Base-by-base conservation (phyloP, 306 rosid species). In the Albizia julibrissin region DNA sequence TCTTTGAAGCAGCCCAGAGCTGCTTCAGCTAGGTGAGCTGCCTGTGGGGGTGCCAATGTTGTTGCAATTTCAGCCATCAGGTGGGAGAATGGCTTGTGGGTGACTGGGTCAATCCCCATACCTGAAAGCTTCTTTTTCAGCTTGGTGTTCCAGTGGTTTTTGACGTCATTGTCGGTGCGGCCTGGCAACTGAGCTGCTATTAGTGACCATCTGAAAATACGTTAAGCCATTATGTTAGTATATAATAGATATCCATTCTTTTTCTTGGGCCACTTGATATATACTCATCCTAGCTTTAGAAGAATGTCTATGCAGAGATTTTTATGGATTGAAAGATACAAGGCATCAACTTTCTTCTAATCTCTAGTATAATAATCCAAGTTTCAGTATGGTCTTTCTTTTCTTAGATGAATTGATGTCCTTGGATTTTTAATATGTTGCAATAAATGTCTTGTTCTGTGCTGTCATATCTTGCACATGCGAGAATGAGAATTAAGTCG, bases 41-140 rank as follows among this genome's bases (percentile, higher is more conserved):
- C 98, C 80, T 93, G 92, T 2, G 97, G 96, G 5, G 92, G 96
- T 58, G 91, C 94, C 83, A 91, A 75, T 27, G 96, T 93, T 59
- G 96, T 93, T n/a, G 94, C 92, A 68, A 93, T 93, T 88, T 93
- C 97, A 13, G 97, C 97, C 94, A 93, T 90, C 64, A 93, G 91
- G 78, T 91, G 94, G 47, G 97, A 93, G 72, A 93, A 88, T 44
- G 94, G 92, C 62, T 93, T 93, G 91, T 91, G 97, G 14, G 97
- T 93, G 39, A 93, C 92, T 0, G 95, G 95, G 69, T 93, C 97
- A 3, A 93, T 93, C 1, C 95, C 97, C 91, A 89, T 91, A 10
- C 95, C 91, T 0, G 95, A 87, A 8, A 91, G 92, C 74, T 91
- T 90, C 90, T 93, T 91, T 73, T 86, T 91, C 61, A 93, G 90